Percentiles rank a stretch among this genome's conserved stretches.
phyloP scores from a whole-genome alignment of 2,329 filamentous ascomycete species.

The Alternaria infectoria region DNA sequence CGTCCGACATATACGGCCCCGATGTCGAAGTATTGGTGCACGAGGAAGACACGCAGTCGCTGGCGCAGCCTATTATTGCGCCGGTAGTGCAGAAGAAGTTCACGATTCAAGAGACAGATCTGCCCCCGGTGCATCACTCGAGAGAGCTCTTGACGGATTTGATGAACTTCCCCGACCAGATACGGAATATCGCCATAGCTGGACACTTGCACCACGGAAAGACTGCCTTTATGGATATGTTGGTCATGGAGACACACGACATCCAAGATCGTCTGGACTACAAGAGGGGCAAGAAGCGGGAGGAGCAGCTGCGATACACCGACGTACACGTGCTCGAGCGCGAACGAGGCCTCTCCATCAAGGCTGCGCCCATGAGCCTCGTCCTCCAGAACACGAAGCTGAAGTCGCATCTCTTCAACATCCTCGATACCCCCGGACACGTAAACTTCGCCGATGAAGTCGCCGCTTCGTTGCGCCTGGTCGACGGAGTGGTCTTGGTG shows the following conservation, averaged over 20 bases:
- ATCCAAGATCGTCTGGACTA: constrained; percentile 79
- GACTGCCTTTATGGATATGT: constrained; percentile 97
- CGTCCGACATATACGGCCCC: constrained; percentile 90
- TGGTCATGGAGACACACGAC: constrained; percentile 94
- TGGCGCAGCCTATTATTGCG: constrained; percentile 90
- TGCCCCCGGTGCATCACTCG: constrained; percentile 87
- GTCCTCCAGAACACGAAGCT: constrained; percentile 86
- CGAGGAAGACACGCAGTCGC: constrained; percentile 93
- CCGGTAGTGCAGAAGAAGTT: constrained; percentile 96
- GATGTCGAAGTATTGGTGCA: constrained; percentile 96
- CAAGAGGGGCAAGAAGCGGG: constrained; percentile 78
- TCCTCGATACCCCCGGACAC: constrained; percentile 94
- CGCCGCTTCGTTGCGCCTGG: constrained; percentile 82
- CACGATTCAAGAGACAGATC: constrained; percentile 86
- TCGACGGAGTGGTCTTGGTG: constrained; percentile 89
- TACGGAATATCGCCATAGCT: constrained; percentile 87
- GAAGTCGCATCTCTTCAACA: constrained; percentile 94
- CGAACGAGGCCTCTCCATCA: constrained; percentile 88
- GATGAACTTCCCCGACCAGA: constrained; percentile 95
- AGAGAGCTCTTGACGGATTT: constrained; percentile 93
- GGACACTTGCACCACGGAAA: constrained; percentile 97
- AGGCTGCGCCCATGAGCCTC: constrained; percentile 92
- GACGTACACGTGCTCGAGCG: constrained; percentile 89
- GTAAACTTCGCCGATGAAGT: constrained; percentile 99
- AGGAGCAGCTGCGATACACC: constrained; percentile 93